Evolutionary conservation across 805 yeast species (phyloP), one percentile per base, ranked within the genome.

Genomic region (Pichia membranifaciens): DNA sequence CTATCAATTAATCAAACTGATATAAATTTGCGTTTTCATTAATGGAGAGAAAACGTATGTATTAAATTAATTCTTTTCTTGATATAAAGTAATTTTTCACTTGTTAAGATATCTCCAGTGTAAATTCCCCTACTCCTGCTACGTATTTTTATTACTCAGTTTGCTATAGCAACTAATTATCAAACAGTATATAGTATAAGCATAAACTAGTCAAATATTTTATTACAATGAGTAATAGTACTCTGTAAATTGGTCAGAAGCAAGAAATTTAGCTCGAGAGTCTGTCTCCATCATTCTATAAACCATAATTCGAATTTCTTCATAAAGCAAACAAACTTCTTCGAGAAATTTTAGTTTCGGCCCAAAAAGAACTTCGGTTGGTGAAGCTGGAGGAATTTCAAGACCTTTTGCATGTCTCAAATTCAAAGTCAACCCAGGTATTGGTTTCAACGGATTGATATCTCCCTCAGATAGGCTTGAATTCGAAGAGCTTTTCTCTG

Each of bases 211-310:
- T 17, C 8, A 33, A 9, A 33, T 7, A 25, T 8, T 25, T 25
- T 25, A 12, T 28, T 20, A 43, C 10, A 34, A 25, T 7, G 35
- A 34, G 20, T 22, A 49, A 5, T 57, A 53, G 8, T 70, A 66
- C 32, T 67, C 71, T 40, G 55, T 60, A 45, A 66, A 68, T 4
- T 66, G 52, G 5, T 67, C 68, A 0, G 81, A 74, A 9, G 58
- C 60, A 33, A 82, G 49, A 54, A 87, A 86, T 59, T 85, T 86
- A 3, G 85, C 85, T 35, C 83, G 71, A 7, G 93, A 84, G 64
- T 87, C 95, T 32, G 63, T 72, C 54, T 82, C 84, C 84, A 87
- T 79, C 63, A 87, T 64, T 37, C 70, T 65, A 54, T 74, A 74
- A 43, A 84, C 72, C 39, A 74, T 75, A 10, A 54, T 44, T n/a